Evolutionary conservation across 805 yeast genomes (phyloP).

Genomic region (Zygosaccharomyces bisporus): DNA sequence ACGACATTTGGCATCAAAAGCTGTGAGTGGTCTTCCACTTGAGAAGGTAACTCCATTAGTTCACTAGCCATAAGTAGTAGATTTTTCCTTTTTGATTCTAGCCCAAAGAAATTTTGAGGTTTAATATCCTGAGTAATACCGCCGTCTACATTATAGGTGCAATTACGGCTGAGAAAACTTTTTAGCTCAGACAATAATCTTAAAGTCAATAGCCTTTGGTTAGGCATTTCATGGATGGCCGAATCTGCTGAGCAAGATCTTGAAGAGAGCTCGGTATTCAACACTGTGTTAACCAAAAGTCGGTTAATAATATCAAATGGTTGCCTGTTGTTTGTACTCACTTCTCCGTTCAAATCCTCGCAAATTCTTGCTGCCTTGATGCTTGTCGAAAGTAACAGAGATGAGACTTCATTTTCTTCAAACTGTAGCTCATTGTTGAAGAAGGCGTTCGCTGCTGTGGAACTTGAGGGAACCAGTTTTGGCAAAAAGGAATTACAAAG

Average conservation of each 20-base stretch:
- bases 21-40: slow-evolving; percentile 6
- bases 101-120: slow-evolving; percentile 11
- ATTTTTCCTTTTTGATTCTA: slow-evolving; percentile 8
- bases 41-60: not conserved
- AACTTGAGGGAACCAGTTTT: slow-evolving; percentile 29
- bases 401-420: not conserved
- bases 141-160: not conserved
- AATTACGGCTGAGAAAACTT: slow-evolving; percentile 5
- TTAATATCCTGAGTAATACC: not conserved
- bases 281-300: slow-evolving; percentile 53
- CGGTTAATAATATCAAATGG: slow-evolving; percentile 27
- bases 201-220: slow-evolving; percentile 57
- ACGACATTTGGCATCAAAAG: not conserved
- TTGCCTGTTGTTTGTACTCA: slow-evolving; percentile 4
- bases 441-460: slow-evolving; percentile 9
- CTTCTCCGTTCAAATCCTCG: slow-evolving; percentile 13
- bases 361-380: slow-evolving; percentile 24
- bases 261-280: slow-evolving; percentile 60
- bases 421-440: slow-evolving; percentile 7
- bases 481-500: slow-evolving; percentile 83
- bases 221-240: slow-evolving; percentile 54
- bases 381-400: slow-evolving; percentile 14
- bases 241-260: slow-evolving; percentile 47
- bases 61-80: slow-evolving; percentile 12
- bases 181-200: slow-evolving; percentile 45